Evolutionary conservation across 192 early-diverging fungal genomes (phyloP).

Genomic region (Dissophora globulifera): DNA sequence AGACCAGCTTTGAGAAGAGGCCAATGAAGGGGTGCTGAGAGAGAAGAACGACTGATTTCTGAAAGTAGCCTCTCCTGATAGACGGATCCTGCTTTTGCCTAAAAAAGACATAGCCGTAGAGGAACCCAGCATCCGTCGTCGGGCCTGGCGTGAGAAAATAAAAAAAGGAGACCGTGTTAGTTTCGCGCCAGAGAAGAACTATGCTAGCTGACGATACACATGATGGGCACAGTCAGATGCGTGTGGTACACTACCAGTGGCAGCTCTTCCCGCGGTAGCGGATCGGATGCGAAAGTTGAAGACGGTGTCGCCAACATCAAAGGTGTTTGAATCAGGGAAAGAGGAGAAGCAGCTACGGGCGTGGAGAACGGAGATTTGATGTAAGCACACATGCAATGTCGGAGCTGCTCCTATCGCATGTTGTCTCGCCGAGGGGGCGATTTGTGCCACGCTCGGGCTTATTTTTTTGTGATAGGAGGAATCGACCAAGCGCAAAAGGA

Average conservation of each 20-base stretch:
- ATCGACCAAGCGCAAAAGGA: not conserved
- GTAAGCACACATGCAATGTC: too few relatives aligned
- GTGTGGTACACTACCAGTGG: slow-evolving; percentile 60
- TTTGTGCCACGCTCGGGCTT: slow-evolving; percentile 5
- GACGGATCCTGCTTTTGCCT: slow-evolving; percentile 88
- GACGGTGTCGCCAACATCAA: slow-evolving; percentile 78
- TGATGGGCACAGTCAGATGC: slow-evolving; percentile 7
- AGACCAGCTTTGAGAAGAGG: slow-evolving; percentile 79
- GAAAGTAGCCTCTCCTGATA: slow-evolving; percentile 91
- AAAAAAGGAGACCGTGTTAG: too few relatives aligned
- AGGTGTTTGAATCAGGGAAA: slow-evolving; percentile 81
- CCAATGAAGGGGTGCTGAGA: slow-evolving; percentile 92
- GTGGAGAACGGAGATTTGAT: not conserved
- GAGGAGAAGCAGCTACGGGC: slow-evolving; percentile 73
- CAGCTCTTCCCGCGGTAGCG: slow-evolving; percentile 60
- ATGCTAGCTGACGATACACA: slow-evolving; percentile 11
- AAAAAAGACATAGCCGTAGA: slow-evolving; percentile 96
- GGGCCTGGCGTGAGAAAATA: slow-evolving; percentile 50
- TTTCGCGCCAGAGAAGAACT: too few relatives aligned
- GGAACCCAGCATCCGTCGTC: slow-evolving; percentile 65
- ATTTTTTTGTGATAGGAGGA: not conserved
- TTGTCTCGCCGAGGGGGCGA: not conserved
- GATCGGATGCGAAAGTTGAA: slow-evolving; percentile 79
- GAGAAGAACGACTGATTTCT: slow-evolving; percentile 90
- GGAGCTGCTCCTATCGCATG: too few relatives aligned